Evolutionary conservation across 306 rosid species (phyloP).

Genomic region (Senna tora): DNA sequence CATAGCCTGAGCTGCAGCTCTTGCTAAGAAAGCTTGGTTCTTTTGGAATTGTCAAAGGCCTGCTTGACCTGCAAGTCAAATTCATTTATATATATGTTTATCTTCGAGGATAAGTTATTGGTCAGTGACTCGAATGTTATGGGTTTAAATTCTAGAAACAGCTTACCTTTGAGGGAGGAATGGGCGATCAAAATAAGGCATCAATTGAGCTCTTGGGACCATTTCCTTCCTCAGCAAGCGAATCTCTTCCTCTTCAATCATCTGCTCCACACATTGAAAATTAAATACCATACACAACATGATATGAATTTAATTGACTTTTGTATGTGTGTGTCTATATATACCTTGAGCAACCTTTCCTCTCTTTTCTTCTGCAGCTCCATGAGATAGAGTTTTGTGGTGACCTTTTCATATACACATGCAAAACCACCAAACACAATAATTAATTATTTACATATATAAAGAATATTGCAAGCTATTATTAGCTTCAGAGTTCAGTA

Average conservation of each 20-base stretch:
- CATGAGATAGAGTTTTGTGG: conserved; percentile 66
- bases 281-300: too few species aligned
- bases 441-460: conserved; percentile 21
- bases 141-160: too few species aligned
- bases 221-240: conserved; percentile 89
- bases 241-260: conserved; percentile 93
- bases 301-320: too few species aligned
- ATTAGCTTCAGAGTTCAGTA: not conserved
- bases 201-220: conserved; percentile 95
- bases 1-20: conserved; percentile 46
- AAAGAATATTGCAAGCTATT: conserved; percentile 13
- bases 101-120: too few species aligned
- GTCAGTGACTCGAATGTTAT: too few species aligned
- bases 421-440: conserved; percentile 6
- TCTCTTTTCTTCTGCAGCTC: conserved; percentile 72
- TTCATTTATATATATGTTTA: too few species aligned
- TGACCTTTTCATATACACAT: conserved; percentile 52
- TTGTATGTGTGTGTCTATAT: too few species aligned
- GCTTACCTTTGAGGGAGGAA: conserved; percentile 94
- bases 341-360: conserved; percentile 79
- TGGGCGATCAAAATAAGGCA: conserved; percentile 93
- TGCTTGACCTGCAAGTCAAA: conserved; percentile 64
- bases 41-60: conserved; percentile 66
- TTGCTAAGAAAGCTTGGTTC: conserved; percentile 75
- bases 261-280: conserved; percentile 47